Percentiles rank a stretch among this genome's conserved stretches.
phyloP scores from a whole-genome alignment of 2,329 filamentous ascomycete species.

The Trematosphaeria pertusa region DNA sequence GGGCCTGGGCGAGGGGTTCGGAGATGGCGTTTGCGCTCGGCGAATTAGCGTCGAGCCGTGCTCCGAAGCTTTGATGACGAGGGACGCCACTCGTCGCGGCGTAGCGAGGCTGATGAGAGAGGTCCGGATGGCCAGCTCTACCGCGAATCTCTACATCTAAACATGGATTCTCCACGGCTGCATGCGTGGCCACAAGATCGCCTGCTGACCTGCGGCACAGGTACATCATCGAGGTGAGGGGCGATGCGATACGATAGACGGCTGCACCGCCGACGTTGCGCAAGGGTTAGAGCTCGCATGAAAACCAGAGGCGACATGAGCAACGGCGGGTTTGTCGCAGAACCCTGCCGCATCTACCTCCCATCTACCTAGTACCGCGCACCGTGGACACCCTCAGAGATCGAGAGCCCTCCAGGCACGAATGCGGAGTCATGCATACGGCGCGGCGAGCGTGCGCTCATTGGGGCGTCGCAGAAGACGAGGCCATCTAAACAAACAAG shows the following conservation, averaged over 20 bases:
- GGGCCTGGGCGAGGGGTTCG: slow-evolving; percentile 5
- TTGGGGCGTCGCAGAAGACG: slow-evolving; percentile 1
- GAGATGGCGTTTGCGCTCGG: not conserved
- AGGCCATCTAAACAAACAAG: slow-evolving; percentile 7
- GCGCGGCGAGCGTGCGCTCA: not conserved
- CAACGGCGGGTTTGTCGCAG: slow-evolving; percentile 2
- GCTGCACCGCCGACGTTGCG: not conserved
- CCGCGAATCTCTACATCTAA: too few relatives aligned
- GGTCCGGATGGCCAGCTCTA: too few relatives aligned
- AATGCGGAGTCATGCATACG: not conserved
- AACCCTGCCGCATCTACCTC: not conserved
- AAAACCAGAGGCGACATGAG: not conserved
- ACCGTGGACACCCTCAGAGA: not conserved
- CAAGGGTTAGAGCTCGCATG: slow-evolving; percentile 5
- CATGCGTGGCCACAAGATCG: too few relatives aligned
- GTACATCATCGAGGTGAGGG: too few relatives aligned
- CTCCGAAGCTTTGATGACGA: too few relatives aligned
- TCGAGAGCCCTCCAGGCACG: slow-evolving; percentile 5
- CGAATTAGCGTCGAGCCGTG: too few relatives aligned
- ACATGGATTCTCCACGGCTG: too few relatives aligned
- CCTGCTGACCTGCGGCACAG: too few relatives aligned
- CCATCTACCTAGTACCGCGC: not conserved
- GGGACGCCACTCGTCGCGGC: too few relatives aligned
- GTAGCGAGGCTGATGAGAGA: too few relatives aligned
- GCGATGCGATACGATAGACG: not conserved